Percentiles rank a stretch among this genome's conserved stretches.
Evolutionary conservation across 352 stramenopile genomes (phyloP).

Genomic region (Globisporangium spiculum): DNA sequence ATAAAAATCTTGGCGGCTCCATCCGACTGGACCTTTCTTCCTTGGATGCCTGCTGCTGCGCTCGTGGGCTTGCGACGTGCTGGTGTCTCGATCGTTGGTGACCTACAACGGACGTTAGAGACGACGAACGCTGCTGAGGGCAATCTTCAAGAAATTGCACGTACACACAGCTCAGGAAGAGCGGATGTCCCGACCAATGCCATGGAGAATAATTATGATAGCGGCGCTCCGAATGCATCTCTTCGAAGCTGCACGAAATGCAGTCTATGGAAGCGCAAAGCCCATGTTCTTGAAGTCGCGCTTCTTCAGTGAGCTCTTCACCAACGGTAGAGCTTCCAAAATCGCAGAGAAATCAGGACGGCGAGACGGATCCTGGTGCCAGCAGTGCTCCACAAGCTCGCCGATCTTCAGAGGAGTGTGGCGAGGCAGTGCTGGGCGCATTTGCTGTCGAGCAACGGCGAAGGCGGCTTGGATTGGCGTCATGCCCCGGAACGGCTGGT

Average conservation of each 20-base stretch:
- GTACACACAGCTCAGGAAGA: slow-evolving; percentile 1
- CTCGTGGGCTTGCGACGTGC: background rate
- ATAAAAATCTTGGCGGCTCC: slow-evolving; percentile 5
- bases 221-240: background rate
- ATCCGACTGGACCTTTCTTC: background rate
- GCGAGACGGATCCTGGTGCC: slow-evolving; percentile 74
- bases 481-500: slow-evolving; percentile 81
- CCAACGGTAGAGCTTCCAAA: slow-evolving; percentile 72
- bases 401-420: slow-evolving; percentile 82
- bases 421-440: slow-evolving; percentile 80
- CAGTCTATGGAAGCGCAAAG: slow-evolving; percentile 42
- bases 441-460: slow-evolving; percentile 78
- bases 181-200: slow-evolving; percentile 1
- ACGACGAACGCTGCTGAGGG: background rate
- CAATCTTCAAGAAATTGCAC: background rate
- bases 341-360: slow-evolving; percentile 76
- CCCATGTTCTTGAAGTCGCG: slow-evolving; percentile 85
- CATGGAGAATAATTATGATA: slow-evolving; percentile 18
- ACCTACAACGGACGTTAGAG: background rate
- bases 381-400: slow-evolving; percentile 81
- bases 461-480: slow-evolving; percentile 87
- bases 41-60: background rate
- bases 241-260: slow-evolving; percentile 10
- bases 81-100: background rate
- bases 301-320: slow-evolving; percentile 81